A percentile compares a stretch with the other conserved stretches of the same genome.
Evolutionary conservation across 2,329 filamentous ascomycete genomes (phyloP).

Genomic region (Sporothrix protearum): DNA sequence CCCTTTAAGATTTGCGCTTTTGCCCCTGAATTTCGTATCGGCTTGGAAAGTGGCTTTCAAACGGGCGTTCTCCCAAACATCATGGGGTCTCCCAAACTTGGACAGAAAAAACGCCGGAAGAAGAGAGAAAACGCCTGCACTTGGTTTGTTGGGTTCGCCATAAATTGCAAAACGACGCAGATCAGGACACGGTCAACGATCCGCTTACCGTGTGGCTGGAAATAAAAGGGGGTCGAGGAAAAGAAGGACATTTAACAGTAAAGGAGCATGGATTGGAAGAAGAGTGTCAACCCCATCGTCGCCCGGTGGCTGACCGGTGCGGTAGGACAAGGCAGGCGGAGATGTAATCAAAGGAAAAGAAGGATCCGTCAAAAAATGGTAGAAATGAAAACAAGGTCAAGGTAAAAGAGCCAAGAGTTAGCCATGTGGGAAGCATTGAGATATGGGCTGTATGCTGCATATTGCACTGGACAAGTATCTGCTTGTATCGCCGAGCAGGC

Average conservation of each 20-base stretch:
- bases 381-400: not conserved
- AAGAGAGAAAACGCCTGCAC: not conserved
- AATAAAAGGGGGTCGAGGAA: not conserved
- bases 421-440: not conserved
- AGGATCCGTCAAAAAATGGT: not conserved
- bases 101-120: not conserved
- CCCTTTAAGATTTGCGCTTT: not conserved
- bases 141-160: not conserved
- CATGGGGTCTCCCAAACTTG: not conserved
- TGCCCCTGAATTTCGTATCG: not conserved
- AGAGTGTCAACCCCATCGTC: not conserved
- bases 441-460: not conserved
- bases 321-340: not conserved
- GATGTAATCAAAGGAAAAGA: not conserved
- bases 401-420: not conserved
- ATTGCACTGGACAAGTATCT: not conserved
- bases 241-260: not conserved
- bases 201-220: slow-evolving; percentile 13
- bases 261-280: no score
- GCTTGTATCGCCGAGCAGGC: not conserved
- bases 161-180: not conserved
- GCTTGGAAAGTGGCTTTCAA: not conserved
- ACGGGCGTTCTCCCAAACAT: not conserved
- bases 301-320: not conserved
- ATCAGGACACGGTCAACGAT: not conserved